These are phyloP conservation scores for Yamadazyma triangularis DNA, from an alignment of 1,139 yeast species.

Conservation along the genomic window DNA sequence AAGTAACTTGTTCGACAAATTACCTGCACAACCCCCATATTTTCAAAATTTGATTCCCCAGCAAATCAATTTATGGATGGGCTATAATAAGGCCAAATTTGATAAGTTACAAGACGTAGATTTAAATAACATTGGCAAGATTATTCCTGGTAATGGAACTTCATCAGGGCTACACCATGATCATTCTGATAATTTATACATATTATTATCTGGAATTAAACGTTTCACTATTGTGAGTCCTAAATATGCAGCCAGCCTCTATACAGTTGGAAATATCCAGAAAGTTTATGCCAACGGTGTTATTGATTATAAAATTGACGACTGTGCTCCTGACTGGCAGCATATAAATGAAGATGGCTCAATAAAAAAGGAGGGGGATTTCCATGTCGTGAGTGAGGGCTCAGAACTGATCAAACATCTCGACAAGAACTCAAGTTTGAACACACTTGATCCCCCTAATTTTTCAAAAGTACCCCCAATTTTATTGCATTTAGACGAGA, in stretches of 20 bases:
- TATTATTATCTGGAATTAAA: slow-evolving; percentile 57
- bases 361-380: slow-evolving; percentile 15
- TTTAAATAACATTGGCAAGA: slow-evolving; percentile 39
- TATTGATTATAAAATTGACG: slow-evolving; percentile 54
- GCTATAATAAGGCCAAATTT: slow-evolving; percentile 21
- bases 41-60: slow-evolving; percentile 51
- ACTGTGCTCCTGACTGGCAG: slow-evolving; percentile 55
- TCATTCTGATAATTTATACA: slow-evolving; percentile 70
- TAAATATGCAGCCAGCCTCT: slow-evolving; percentile 49
- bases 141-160: slow-evolving; percentile 49
- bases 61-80: slow-evolving; percentile 74
- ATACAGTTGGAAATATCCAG: slow-evolving; percentile 56
- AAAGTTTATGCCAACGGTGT: slow-evolving; percentile 55
- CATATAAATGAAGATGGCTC: slow-evolving; percentile 62
- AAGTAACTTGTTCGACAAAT: slow-evolving; percentile 32
- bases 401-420: slow-evolving; percentile 9
- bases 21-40: slow-evolving; percentile 42
- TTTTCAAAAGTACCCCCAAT: slow-evolving; percentile 62
- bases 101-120: slow-evolving; percentile 1
- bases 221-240: slow-evolving; percentile 66
- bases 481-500: slow-evolving; percentile 54
- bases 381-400: slow-evolving; percentile 4
- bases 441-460: slow-evolving; percentile 57
- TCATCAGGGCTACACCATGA: slow-evolving; percentile 81
- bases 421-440: no score